Conservation (phyloP, 352 stramenopile species). For the Pythium pyrilobum region DNA sequence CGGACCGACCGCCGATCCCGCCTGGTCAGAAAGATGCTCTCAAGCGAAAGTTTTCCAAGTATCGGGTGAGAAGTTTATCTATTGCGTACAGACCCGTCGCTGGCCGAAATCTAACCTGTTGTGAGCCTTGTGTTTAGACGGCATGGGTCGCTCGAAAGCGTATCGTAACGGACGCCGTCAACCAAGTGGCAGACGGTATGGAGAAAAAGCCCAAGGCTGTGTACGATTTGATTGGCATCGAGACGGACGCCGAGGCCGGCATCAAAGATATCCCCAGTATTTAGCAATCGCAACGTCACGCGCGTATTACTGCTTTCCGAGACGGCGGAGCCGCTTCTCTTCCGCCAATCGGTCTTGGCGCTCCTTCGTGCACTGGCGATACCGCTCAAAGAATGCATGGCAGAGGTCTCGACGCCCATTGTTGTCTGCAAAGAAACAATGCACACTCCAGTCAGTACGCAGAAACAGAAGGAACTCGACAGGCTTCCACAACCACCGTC, state of each 20-base stretch:
- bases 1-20: conserved; percentile 35
- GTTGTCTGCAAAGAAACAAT: conserved; percentile 30
- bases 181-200: conserved; percentile 78
- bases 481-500: background rate
- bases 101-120: background rate
- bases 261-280: conserved; percentile 67
- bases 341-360: conserved; percentile 20
- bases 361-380: conserved; percentile 60
- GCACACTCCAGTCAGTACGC: background rate
- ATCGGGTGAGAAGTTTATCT: conserved; percentile 33
- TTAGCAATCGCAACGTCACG: conserved; percentile 32
- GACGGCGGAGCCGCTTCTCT: conserved; percentile 7
- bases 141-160: conserved; percentile 73
- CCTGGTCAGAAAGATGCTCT: conserved; percentile 56
- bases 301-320: background rate
- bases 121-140: conserved; percentile 26
- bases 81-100: background rate
- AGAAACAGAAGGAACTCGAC: background rate
- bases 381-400: conserved; percentile 56
- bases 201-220: conserved; percentile 77
- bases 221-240: conserved; percentile 47
- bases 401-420: conserved; percentile 39
- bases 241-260: conserved; percentile 66
- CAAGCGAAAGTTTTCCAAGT: conserved; percentile 61
- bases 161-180: conserved; percentile 70